Conservation (phyloP, 495 filamentous ascomycete genomes). For the Mytilinidion resinicola region DNA sequence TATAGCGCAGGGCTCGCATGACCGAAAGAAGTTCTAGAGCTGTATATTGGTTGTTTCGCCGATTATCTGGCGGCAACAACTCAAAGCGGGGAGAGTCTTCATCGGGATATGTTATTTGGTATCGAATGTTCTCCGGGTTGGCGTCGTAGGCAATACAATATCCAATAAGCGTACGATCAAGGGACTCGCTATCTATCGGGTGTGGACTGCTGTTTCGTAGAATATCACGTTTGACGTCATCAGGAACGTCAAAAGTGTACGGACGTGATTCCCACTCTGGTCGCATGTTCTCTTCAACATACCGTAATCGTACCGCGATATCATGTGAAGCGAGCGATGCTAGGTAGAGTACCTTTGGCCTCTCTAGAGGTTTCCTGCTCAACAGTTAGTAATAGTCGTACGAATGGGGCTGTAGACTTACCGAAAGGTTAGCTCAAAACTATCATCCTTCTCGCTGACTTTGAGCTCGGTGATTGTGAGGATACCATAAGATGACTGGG, state of each 20-base stretch:
- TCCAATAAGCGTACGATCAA: constrained; percentile 77
- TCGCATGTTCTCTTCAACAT: constrained; percentile 68
- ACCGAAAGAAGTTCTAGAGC: constrained; percentile 75
- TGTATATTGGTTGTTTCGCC: constrained; percentile 54
- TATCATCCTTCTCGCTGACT: constrained; percentile 69
- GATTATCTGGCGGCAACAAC: constrained; percentile 61
- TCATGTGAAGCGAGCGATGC: constrained; percentile 72
- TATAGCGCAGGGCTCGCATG: constrained; percentile 82
- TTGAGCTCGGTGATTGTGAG: constrained; percentile 64
- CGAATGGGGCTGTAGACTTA: constrained; percentile 33
- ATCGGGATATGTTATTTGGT: constrained; percentile 63
- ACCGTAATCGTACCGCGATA: constrained; percentile 67
- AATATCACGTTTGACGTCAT: constrained; percentile 55
- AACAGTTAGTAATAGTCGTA: not conserved
- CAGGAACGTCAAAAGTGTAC: constrained; percentile 57
- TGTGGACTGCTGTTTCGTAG: constrained; percentile 51
- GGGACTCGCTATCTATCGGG: constrained; percentile 69
- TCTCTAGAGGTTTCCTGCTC: constrained; percentile 57
- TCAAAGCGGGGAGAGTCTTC: constrained; percentile 79
- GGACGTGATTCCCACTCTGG: constrained; percentile 75
- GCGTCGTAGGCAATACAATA: constrained; percentile 69
- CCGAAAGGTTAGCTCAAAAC: constrained; percentile 79
- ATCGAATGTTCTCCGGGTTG: constrained; percentile 38
- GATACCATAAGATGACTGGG: constrained; percentile 58
- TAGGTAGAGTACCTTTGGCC: constrained; percentile 59